Conservation (phyloP, 2,329 filamentous ascomycete species). For the Malbranchea cinnamomea region DNA sequence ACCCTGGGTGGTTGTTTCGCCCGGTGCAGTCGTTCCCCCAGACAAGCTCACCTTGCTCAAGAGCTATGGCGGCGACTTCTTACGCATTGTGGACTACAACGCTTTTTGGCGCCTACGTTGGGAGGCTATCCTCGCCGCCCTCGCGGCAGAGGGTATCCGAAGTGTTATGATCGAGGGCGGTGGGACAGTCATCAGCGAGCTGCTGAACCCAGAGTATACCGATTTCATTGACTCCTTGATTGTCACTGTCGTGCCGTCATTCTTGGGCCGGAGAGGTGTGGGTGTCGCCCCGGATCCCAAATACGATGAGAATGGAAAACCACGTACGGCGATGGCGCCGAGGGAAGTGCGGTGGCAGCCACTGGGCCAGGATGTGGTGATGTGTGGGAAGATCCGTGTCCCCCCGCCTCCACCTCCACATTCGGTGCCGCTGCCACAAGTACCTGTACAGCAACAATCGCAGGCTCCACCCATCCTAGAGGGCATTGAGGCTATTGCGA, state of each 20-base stretch:
- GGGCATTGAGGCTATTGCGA: slow-evolving; percentile 11
- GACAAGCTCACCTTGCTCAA: slow-evolving; percentile 32
- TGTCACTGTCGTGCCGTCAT: slow-evolving; percentile 77
- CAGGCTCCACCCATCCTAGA: slow-evolving; percentile 8
- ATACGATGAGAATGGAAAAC: slow-evolving; percentile 34
- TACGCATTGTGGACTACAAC: slow-evolving; percentile 25
- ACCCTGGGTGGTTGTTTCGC: slow-evolving; percentile 54
- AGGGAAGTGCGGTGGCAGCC: slow-evolving; percentile 57
- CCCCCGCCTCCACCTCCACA: slow-evolving; percentile 6
- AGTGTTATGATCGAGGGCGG: slow-evolving; percentile 93
- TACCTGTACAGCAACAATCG: not conserved
- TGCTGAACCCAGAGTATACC: slow-evolving; percentile 50
- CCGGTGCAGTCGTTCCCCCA: slow-evolving; percentile 30
- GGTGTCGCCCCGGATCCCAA: slow-evolving; percentile 55
- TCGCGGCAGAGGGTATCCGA: slow-evolving; percentile 45
- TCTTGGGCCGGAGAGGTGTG: slow-evolving; percentile 73
- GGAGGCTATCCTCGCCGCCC: slow-evolving; percentile 44
- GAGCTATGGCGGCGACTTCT: slow-evolving; percentile 31
- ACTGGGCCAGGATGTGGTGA: slow-evolving; percentile 67
- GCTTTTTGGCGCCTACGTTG: slow-evolving; percentile 42
- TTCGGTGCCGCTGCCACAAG: not conserved
- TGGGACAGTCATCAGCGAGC: slow-evolving; percentile 62
- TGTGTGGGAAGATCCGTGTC: slow-evolving; percentile 50
- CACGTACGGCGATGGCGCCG: slow-evolving; percentile 49
- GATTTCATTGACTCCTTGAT: slow-evolving; percentile 62